phyloP scores from a whole-genome alignment of 192 early-diverging fungal genomes.

The Umbelopsis vinacea region DNA sequence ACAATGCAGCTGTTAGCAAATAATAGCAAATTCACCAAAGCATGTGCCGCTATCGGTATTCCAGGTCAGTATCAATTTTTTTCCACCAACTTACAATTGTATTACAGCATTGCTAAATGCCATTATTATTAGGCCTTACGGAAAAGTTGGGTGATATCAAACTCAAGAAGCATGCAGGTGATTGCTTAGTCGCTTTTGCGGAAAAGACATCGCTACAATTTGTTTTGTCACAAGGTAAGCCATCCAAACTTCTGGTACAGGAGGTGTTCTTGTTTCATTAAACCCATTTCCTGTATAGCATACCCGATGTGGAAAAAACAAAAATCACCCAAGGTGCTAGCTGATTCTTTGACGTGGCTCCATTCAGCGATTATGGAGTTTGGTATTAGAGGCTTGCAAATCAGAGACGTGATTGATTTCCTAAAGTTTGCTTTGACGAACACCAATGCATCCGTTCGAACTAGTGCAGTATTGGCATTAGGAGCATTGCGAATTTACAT shows the following conservation, averaged over 20 bases:
- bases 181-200: constrained; percentile 78
- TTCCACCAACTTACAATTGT: background rate
- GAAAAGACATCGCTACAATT: constrained; percentile 80
- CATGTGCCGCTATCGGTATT: constrained; percentile 72
- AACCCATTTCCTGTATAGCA: constrained; percentile 30
- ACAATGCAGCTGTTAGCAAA: constrained; percentile 74
- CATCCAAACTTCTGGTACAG: too few species aligned
- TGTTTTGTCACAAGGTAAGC: constrained; percentile 69
- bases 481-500: constrained; percentile 82
- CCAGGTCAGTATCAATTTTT: constrained; percentile 45
- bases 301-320: constrained; percentile 77
- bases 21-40: constrained; percentile 68
- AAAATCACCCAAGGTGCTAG: constrained; percentile 91
- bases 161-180: constrained; percentile 82
- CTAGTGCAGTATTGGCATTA: constrained; percentile 78
- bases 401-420: constrained; percentile 84
- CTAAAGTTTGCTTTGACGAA: constrained; percentile 82
- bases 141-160: constrained; percentile 98
- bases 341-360: constrained; percentile 89
- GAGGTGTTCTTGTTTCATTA: background rate
- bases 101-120: background rate
- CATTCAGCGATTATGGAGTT: constrained; percentile 87
- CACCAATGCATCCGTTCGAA: constrained; percentile 82
- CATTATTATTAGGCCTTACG: constrained; percentile 56
- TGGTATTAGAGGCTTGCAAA: constrained; percentile 78